Conservation (phyloP, 441 rosid genomes). For the Bruguiera hainesii region DNA sequence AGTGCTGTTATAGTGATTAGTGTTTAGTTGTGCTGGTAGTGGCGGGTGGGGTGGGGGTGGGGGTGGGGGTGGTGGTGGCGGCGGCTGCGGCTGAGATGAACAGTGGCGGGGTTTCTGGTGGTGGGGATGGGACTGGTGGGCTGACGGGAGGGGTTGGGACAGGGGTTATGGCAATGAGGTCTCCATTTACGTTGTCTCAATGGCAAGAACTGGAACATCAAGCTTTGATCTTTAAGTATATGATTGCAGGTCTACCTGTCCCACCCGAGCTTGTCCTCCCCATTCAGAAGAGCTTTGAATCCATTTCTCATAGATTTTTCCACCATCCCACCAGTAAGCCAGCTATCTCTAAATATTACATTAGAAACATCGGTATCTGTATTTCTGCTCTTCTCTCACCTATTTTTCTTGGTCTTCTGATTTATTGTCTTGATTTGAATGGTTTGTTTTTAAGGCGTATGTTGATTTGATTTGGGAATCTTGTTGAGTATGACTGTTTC, state of each 20-base stretch:
- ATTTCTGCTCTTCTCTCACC: neutral
- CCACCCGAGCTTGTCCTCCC: slow-evolving; percentile 79
- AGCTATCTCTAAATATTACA: neutral
- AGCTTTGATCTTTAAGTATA: slow-evolving; percentile 82
- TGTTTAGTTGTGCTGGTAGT: slow-evolving; percentile 11
- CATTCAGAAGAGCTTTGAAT: slow-evolving; percentile 59
- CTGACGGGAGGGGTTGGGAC: slow-evolving; percentile 13
- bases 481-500: neutral
- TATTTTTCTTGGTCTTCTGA: slow-evolving; percentile 4
- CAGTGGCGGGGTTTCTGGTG: slow-evolving; percentile 13
- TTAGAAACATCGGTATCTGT: neutral
- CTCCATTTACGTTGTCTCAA: slow-evolving; percentile 66
- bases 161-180: slow-evolving; percentile 35
- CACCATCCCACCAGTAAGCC: slow-evolving; percentile 57
- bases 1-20: neutral
- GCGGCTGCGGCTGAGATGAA: slow-evolving; percentile 24
- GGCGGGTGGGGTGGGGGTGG: slow-evolving; percentile 12
- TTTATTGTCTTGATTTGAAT: neutral
- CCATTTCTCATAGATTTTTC: slow-evolving; percentile 55
- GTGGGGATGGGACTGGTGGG: slow-evolving; percentile 12
- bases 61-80: slow-evolving; percentile 16
- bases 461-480: slow-evolving; percentile 19
- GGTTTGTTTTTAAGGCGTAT: neutral
- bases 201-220: slow-evolving; percentile 91
- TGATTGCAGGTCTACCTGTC: slow-evolving; percentile 76